Evolutionary conservation across 257 asterid genomes (phyloP).

Genomic region (Rehmannia glutinosa): DNA sequence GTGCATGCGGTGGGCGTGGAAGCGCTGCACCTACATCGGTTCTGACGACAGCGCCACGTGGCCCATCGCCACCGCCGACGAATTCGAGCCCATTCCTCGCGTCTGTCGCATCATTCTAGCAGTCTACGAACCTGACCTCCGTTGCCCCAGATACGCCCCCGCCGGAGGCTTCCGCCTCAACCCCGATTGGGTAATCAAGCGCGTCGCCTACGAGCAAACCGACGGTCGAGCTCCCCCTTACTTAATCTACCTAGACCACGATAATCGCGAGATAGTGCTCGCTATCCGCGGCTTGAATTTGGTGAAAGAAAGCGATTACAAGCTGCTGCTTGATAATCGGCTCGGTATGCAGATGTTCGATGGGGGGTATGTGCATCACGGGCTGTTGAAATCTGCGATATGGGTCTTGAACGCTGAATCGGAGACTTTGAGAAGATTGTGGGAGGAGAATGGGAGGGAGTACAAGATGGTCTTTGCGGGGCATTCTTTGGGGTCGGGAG

Average conservation of each 20-base stretch:
- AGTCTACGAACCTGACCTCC: conserved; percentile 76
- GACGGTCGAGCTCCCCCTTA: conserved; percentile 86
- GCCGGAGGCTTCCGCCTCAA: conserved; percentile 60
- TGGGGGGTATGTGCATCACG: conserved; percentile 93
- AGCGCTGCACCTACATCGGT: conserved; percentile 94
- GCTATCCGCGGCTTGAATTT: conserved; percentile 83
- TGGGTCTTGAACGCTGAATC: conserved; percentile 77
- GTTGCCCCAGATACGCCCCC: conserved; percentile 56
- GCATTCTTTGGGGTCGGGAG: conserved; percentile 96
- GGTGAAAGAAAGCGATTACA: conserved; percentile 71
- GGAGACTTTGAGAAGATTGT: conserved; percentile 51
- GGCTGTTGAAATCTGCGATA: conserved; percentile 76
- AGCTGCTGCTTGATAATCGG: conserved; percentile 64
- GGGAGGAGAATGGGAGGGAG: conserved; percentile 72
- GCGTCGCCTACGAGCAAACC: conserved; percentile 71
- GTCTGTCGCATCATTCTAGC: conserved; percentile 79
- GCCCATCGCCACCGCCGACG: conserved; percentile 72
- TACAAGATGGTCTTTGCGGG: conserved; percentile 84
- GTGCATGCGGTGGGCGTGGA: conserved; percentile 95
- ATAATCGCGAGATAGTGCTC: conserved; percentile 63
- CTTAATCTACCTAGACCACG: conserved; percentile 73
- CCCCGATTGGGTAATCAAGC: conserved; percentile 72
- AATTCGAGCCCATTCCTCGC: conserved; percentile 77
- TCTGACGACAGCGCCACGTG: conserved; percentile 85
- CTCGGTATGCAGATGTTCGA: conserved; percentile 93